These are phyloP conservation scores for Emmonsia crescens DNA, from an alignment of 2,329 filamentous ascomycete species.

Conservation along the genomic window DNA sequence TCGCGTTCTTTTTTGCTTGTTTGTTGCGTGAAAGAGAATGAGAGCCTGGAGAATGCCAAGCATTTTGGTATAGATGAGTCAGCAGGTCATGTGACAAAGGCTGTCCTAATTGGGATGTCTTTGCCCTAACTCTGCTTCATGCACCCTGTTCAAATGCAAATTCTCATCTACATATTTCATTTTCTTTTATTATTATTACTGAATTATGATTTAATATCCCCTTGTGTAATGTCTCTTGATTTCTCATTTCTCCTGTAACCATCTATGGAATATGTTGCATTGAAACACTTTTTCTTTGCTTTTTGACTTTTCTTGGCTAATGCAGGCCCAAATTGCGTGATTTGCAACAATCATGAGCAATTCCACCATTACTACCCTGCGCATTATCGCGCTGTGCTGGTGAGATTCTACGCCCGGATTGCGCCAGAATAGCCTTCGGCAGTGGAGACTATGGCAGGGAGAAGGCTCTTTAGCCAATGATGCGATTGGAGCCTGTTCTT, in stretches of 20 bases:
- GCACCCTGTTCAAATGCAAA: too few relatives aligned
- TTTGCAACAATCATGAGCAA: conserved; percentile 22
- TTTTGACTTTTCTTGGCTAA: neutral
- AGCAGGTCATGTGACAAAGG: neutral
- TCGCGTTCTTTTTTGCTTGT: too few relatives aligned
- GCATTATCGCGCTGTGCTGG: conserved; percentile 11
- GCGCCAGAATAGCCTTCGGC: neutral
- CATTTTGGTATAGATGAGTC: neutral
- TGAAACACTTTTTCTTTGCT: neutral
- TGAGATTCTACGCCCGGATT: neutral
- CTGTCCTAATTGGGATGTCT: neutral
- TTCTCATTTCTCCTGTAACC: neutral
- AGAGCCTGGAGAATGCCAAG: neutral
- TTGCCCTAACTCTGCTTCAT: neutral
- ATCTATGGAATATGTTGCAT: neutral
- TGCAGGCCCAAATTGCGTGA: conserved; percentile 31
- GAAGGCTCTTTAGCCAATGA: neutral
- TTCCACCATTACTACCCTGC: conserved; percentile 23
- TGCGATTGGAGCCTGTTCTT: neutral
- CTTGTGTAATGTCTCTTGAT: neutral
- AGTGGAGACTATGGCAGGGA: neutral
- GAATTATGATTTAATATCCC: neutral
- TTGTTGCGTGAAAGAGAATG: too few relatives aligned
- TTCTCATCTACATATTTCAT: too few relatives aligned
- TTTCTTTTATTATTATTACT: neutral